Conservation (phyloP, 139 green algal genomes). For the Tetradesmus lagerheimii region DNA sequence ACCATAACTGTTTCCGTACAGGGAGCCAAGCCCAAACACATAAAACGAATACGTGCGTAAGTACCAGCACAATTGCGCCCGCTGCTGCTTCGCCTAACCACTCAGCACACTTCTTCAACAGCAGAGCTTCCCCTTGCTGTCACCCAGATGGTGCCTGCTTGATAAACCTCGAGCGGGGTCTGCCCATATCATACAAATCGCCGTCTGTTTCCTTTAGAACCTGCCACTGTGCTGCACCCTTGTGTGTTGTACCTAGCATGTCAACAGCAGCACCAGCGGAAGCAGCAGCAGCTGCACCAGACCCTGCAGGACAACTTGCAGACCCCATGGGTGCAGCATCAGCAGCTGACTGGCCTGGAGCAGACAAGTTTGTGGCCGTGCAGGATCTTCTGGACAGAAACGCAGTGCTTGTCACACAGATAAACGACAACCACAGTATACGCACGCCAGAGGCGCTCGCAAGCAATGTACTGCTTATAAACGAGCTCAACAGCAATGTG, state of each 20-base stretch:
- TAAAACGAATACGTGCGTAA: no score
- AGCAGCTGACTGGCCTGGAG: conserved; percentile 23
- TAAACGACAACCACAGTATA: conserved; percentile 56
- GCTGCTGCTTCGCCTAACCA: not conserved
- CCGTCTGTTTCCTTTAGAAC: no score
- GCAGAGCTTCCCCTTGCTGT: no score
- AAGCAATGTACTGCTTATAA: conserved; percentile 55
- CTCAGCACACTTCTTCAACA: no score
- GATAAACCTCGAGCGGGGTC: no score
- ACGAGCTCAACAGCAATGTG: conserved; percentile 58
- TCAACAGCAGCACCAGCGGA: not conserved
- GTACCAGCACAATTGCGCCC: no score
- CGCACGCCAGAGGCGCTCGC: conserved; percentile 50
- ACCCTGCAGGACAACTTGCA: not conserved
- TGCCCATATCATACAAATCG: no score
- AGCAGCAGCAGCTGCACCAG: conserved; percentile 3
- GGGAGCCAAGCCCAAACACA: no score
- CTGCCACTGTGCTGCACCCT: no score
- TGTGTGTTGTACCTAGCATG: not conserved
- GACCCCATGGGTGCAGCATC: not conserved
- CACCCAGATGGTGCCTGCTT: no score
- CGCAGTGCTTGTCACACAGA: conserved; percentile 53
- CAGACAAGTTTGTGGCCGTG: conserved; percentile 49
- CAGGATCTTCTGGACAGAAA: conserved; percentile 62
- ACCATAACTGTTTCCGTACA: not conserved